These are phyloP conservation scores for Nematocida sp. DNA, from an alignment of 371 early-diverging fungal species.

Conservation along the genomic window DNA sequence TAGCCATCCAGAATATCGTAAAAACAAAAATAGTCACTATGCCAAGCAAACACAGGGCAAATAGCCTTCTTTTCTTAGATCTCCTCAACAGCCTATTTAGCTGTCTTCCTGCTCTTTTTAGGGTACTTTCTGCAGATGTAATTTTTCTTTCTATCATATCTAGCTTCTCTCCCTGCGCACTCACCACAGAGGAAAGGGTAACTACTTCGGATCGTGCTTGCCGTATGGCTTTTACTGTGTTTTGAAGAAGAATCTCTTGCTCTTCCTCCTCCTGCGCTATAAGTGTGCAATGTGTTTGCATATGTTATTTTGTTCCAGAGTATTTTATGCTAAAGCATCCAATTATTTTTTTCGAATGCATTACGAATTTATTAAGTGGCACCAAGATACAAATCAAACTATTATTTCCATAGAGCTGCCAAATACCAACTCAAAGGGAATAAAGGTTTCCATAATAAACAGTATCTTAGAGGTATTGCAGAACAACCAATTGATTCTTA, in stretches of 20 bases:
- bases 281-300: slow-evolving; percentile 34
- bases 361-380: neutral
- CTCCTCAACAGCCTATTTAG: slow-evolving; percentile 15
- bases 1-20: neutral
- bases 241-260: slow-evolving; percentile 47
- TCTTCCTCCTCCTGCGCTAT: slow-evolving; percentile 31
- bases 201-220: slow-evolving; percentile 29
- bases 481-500: neutral
- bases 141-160: slow-evolving; percentile 38
- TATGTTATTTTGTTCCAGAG: no score
- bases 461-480: neutral
- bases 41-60: slow-evolving; percentile 49
- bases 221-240: slow-evolving; percentile 15
- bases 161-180: slow-evolving; percentile 42
- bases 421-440: neutral
- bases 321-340: no score
- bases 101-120: slow-evolving; percentile 34
- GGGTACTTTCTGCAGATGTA: slow-evolving; percentile 29
- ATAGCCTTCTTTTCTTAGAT: slow-evolving; percentile 20
- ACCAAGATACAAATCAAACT: neutral
- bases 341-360: neutral
- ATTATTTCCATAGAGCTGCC: neutral
- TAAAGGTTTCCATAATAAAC: neutral
- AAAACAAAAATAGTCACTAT: slow-evolving; percentile 12
- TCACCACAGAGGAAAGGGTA: slow-evolving; percentile 7